Evolutionary conservation across 352 stramenopile species (phyloP).

Genomic region (Globisporangium viniferum): DNA sequence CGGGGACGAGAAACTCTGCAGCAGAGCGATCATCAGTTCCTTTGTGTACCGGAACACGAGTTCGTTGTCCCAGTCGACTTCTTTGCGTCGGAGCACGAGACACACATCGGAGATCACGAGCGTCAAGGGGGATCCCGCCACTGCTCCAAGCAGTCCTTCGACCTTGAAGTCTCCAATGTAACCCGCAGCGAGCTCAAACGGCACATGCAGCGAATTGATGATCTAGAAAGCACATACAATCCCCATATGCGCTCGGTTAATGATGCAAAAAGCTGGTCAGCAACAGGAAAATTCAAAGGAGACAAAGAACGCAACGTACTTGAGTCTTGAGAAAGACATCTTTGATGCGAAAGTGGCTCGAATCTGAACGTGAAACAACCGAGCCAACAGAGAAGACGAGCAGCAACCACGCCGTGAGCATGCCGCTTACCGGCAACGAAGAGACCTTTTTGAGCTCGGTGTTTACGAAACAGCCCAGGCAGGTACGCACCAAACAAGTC

Average conservation of each 20-base stretch:
- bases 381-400: background rate
- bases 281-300: background rate
- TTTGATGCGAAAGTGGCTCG: constrained; percentile 59
- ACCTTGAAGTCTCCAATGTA: constrained; percentile 70
- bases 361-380: constrained; percentile 23
- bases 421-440: too few species aligned
- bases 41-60: constrained; percentile 67
- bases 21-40: constrained; percentile 54
- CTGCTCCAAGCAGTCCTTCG: constrained; percentile 55
- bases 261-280: too few species aligned
- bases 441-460: background rate
- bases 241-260: background rate
- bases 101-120: constrained; percentile 54
- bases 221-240: constrained; percentile 23
- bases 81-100: constrained; percentile 55
- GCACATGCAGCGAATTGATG: constrained; percentile 62
- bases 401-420: background rate
- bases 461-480: background rate
- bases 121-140: constrained; percentile 52
- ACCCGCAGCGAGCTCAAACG: constrained; percentile 57
- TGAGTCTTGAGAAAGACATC: constrained; percentile 64
- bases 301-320: constrained; percentile 17
- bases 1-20: constrained; percentile 41
- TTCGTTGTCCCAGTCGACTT: constrained; percentile 65
- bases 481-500: constrained; percentile 58